phyloP scores from a whole-genome alignment of 331 rosid genomes.

The Erythrophleum ivorense region DNA sequence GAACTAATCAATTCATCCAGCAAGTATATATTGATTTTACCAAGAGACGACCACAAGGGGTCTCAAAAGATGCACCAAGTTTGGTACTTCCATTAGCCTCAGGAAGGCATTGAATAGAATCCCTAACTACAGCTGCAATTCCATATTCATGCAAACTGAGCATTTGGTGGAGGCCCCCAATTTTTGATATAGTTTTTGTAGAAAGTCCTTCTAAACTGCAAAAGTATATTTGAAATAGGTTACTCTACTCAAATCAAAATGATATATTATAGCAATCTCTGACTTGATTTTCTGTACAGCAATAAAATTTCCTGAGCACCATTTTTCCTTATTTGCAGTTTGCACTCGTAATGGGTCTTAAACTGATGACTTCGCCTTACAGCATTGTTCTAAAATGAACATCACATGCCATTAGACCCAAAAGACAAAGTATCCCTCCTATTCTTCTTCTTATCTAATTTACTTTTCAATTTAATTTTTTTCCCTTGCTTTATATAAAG shows the following conservation, averaged over 20 bases:
- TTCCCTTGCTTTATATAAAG: not conserved
- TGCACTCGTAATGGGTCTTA: not conserved
- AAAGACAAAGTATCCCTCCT: not conserved
- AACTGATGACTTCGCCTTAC: not conserved
- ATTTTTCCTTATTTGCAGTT: not conserved
- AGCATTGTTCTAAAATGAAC: not conserved
- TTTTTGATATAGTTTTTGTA: conserved; percentile 57
- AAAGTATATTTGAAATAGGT: not conserved
- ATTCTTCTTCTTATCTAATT: not conserved
- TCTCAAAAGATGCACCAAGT: conserved; percentile 83
- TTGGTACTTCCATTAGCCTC: conserved; percentile 61
- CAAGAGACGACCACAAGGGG: conserved; percentile 88
- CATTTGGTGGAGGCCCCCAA: conserved; percentile 83
- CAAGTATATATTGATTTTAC: conserved; percentile 49
- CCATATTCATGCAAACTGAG: conserved; percentile 68
- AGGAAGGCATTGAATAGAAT: conserved; percentile 79
- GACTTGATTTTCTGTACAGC: not conserved
- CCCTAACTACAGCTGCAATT: conserved; percentile 72
- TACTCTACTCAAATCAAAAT: not conserved
- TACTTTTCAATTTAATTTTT: not conserved
- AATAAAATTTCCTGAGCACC: not conserved
- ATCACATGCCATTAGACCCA: not conserved
- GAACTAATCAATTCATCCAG: conserved; percentile 20
- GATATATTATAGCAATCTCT: not conserved
- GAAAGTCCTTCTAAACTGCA: conserved; percentile 85